phyloP scores from a whole-genome alignment of 768 basidiomycete species.

The Suillus subaureus region DNA sequence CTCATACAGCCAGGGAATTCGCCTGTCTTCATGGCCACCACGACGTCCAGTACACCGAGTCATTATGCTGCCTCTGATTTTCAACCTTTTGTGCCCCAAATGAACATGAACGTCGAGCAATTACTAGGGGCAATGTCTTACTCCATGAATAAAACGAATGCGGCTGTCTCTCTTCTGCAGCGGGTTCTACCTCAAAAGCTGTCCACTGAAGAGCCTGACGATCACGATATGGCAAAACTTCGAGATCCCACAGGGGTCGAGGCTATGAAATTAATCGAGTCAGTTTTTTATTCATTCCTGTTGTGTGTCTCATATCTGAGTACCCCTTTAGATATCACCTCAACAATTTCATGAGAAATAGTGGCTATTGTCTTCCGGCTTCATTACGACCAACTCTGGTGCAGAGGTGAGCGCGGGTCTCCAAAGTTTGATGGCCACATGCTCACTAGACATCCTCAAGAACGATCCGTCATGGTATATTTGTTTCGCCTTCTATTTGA shows the following conservation, averaged over 20 bases:
- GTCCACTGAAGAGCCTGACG: conserved; percentile 38
- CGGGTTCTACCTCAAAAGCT: conserved; percentile 22
- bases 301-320: conserved; percentile 6
- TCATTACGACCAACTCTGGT: conserved; percentile 88
- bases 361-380: conserved; percentile 83
- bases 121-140: conserved; percentile 54
- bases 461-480: conserved; percentile 81
- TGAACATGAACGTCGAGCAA: no score
- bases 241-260: conserved; percentile 72
- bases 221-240: conserved; percentile 39
- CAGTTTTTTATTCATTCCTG: conserved; percentile 24
- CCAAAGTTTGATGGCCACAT: background rate
- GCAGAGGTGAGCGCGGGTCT: no score
- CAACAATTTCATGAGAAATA: conserved; percentile 86
- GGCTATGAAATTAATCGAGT: conserved; percentile 84
- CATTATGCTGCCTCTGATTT: conserved; percentile 46
- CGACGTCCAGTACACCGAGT: conserved; percentile 41
- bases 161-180: conserved; percentile 22
- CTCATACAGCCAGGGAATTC: conserved; percentile 59
- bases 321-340: conserved; percentile 72
- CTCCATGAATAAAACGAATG: conserved; percentile 35
- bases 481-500: conserved; percentile 5
- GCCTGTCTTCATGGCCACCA: conserved; percentile 62
- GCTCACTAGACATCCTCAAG: conserved; percentile 36
- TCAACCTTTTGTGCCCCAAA: conserved; percentile 53